Evolutionary conservation across 805 yeast species (phyloP).

Genomic region (Ogataea polymorpha): DNA sequence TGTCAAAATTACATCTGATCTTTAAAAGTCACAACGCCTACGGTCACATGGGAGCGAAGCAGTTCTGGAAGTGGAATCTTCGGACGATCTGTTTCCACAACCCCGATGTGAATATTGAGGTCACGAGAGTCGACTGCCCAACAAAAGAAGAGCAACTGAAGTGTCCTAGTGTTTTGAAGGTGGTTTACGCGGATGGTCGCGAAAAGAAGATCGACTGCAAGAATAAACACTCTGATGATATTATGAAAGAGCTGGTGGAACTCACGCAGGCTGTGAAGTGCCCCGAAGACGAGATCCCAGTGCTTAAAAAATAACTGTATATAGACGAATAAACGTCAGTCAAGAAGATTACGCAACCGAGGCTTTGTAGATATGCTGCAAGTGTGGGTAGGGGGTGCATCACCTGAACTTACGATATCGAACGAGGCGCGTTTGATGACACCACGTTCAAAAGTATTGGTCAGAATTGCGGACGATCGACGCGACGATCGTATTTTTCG

Average conservation of each 20-base stretch:
- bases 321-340: not conserved
- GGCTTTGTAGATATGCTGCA: not conserved
- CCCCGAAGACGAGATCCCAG: slow-evolving; percentile 43
- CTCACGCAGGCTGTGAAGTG: slow-evolving; percentile 51
- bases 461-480: slow-evolving; percentile 1
- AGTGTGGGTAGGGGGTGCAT: no score
- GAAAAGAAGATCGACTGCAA: slow-evolving; percentile 51
- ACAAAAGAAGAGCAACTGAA: slow-evolving; percentile 41
- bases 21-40: slow-evolving; percentile 46
- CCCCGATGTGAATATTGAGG: slow-evolving; percentile 61
- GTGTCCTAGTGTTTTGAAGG: slow-evolving; percentile 45
- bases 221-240: slow-evolving; percentile 45
- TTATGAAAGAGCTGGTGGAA: slow-evolving; percentile 53
- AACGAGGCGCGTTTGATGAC: not conserved
- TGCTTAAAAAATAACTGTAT: slow-evolving; percentile 7
- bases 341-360: not conserved
- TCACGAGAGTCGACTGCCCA: slow-evolving; percentile 48
- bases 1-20: slow-evolving; percentile 46
- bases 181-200: slow-evolving; percentile 39
- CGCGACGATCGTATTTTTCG: slow-evolving; percentile 10
- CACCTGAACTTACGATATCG: no score
- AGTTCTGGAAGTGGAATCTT: slow-evolving; percentile 70
- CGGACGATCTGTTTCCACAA: slow-evolving; percentile 83
- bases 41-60: slow-evolving; percentile 67
- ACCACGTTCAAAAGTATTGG: not conserved